Percentiles rank a stretch among this genome's conserved stretches.
Evolutionary conservation across 306 rosid genomes (phyloP).

Genomic region (Quercus berberidifolia): DNA sequence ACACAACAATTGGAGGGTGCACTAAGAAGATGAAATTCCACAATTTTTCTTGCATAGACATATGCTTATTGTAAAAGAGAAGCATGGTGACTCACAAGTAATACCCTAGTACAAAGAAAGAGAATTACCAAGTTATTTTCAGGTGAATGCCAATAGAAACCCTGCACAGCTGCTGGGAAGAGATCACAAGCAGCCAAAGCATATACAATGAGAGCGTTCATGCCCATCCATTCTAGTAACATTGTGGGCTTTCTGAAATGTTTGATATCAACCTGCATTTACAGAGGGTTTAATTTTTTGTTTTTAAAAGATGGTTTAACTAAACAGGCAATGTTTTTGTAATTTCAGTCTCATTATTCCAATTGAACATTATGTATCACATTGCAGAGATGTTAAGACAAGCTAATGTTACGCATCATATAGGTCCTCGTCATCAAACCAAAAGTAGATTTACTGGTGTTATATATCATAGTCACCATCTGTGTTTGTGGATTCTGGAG

Average conservation of each 20-base stretch:
- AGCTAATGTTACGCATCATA: neutral
- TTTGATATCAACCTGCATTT: constrained; percentile 56
- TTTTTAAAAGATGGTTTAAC: neutral
- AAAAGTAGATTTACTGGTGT: too few species aligned
- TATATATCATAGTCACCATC: neutral
- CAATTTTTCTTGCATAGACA: neutral
- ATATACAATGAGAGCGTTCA: constrained; percentile 71
- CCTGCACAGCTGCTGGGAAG: constrained; percentile 64
- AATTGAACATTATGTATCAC: neutral
- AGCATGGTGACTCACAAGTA: neutral
- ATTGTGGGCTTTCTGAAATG: constrained; percentile 48
- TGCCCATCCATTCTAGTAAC: constrained; percentile 73
- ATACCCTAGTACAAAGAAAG: neutral
- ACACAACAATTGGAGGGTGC: neutral
- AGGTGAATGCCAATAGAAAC: constrained; percentile 73
- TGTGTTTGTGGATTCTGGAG: neutral
- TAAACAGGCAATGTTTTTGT: constrained; percentile 9
- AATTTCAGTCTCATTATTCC: constrained; percentile 3
- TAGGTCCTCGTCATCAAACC: neutral
- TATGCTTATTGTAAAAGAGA: neutral
- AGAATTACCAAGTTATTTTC: constrained; percentile 24
- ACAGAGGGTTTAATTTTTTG: constrained; percentile 1
- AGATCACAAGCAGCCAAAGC: constrained; percentile 74
- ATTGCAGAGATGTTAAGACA: neutral
- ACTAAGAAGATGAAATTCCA: neutral